Evolutionary conservation across 306 rosid genomes (phyloP), one percentile per base, ranked within the genome.

Genomic region (Trifolium pratense): DNA sequence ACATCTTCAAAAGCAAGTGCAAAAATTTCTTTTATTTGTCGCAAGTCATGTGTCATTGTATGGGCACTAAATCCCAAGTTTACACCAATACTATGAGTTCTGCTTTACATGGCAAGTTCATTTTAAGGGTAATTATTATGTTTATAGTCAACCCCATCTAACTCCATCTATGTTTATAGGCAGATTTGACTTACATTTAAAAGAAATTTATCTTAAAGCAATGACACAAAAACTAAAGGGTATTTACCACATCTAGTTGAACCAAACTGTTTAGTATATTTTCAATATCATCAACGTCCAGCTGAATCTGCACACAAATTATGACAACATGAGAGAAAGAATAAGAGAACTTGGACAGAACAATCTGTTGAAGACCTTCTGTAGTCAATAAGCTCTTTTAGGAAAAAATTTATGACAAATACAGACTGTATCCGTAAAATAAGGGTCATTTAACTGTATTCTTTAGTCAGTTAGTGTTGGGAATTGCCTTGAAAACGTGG

Each of bases 231-330:
- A 57, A 65, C 21, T 5, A 68, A 55, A 57, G 55, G 70, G 29
- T 34, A 74, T 85, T 67, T 85, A 94, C 98, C 98, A 88, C 88
- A 75, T 91, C 98, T 51, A 94, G 79, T 80, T 84, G 86, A 82
- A 91, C 83, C 82, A 87, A 80, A 76, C 77, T 61, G 77, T 75
- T 69, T 64, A 91, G 60, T 78, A 87, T 85, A 73, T 79, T 77
- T 68, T 88, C 94, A 77, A 89, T 81, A 62, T 87, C 87, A 62
- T 87, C 92, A 75, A 94, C 83, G 77, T 88, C 91, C 81, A 70
- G 84, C 78, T 84, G 96, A 88, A 91, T 89, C 98, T 94, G 96
- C 77, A 48, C 49, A 75, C 9, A 7, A 82, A 84, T 68, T 16
- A 60, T 34, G 66, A 75, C 57, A 80, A 56, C 20, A 61, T 25